Evolutionary conservation across 257 asterid genomes (phyloP).

Genomic region (Nicotiana paniculata): DNA sequence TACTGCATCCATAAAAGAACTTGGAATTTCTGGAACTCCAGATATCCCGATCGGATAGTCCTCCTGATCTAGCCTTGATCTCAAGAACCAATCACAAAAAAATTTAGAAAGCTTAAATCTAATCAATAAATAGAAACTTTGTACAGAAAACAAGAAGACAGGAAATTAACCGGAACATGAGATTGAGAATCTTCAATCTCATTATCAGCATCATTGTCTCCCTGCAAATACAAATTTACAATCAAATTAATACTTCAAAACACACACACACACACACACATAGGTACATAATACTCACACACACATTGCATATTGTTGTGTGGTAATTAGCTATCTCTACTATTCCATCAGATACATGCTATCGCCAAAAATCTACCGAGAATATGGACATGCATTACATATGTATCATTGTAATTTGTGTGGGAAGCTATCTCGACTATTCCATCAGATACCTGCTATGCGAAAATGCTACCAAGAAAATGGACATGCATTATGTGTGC

Average conservation of each 20-base stretch:
- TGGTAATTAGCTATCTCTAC: too few species aligned
- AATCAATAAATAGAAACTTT: constrained; percentile 24
- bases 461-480: too few species aligned
- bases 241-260: not conserved
- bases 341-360: too few species aligned
- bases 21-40: constrained; percentile 72
- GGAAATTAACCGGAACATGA: constrained; percentile 40
- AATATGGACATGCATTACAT: too few species aligned
- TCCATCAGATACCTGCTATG: too few species aligned
- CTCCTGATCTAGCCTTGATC: constrained; percentile 50
- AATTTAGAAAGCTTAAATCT: constrained; percentile 24
- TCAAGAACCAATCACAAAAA: constrained; percentile 34
- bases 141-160: not conserved
- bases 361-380: too few species aligned
- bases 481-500: too few species aligned
- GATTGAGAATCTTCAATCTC: constrained; percentile 25
- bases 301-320: not conserved
- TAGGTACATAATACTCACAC: too few species aligned
- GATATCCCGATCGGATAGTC: constrained; percentile 47
- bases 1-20: constrained; percentile 68
- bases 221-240: constrained; percentile 20
- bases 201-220: constrained; percentile 22
- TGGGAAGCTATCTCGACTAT: too few species aligned
- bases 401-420: too few species aligned
- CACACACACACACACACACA: not conserved